Evolutionary conservation across 1,284 basidiomycete genomes (phyloP), one percentile per base, ranked within the genome.

Genomic region (Phellopilus nigrolimitatus): DNA sequence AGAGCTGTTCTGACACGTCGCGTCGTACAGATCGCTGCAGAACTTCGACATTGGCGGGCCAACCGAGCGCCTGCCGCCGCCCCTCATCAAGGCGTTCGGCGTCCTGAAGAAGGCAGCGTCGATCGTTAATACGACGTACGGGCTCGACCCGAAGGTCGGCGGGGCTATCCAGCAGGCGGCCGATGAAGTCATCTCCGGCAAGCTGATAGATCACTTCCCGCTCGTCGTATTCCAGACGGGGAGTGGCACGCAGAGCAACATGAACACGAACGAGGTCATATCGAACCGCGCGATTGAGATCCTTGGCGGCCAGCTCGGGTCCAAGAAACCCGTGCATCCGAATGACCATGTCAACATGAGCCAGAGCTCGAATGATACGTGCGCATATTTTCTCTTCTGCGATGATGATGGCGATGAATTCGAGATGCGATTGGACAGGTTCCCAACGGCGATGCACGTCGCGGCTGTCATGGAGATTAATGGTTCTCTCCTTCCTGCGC

Each of bases 321-420:
- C 88, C 56, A 99, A 99, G 78, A 93, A 81, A 65, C 97, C 97
- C 24, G 95, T 99, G 9, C 97, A 99, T 71, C 97, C 97, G 39
- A 99, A 99, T 69, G 97, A 99, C 68, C 97, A 99, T 73, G 95
- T 98, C 64, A 99, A 99, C 77, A 97, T 91, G 90, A 94, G 91
- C 68, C 97, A 99, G 72, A 95, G 91, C 61, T 97, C 93, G 66
- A 99, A 99, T 67, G 97, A 99, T 71, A 95, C 95, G 90, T 91
- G 65, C 58, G 77, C 68, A n/a, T n/a, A n/a, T n/a, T n/a, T 21
- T 13, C 21, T 46, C 56, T 53, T 43, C 30, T 22, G 34, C 5
- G n/a, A 27, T 39, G 8, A 27, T 22, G 27, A 31, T 17, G 24
- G 9, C 7, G 27, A 41, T 25, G 15, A 39, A 49, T 4, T 7